These are phyloP conservation scores for Lathyrus sativus DNA, from an alignment of 306 rosid genomes.

Conservation along the genomic window DNA sequence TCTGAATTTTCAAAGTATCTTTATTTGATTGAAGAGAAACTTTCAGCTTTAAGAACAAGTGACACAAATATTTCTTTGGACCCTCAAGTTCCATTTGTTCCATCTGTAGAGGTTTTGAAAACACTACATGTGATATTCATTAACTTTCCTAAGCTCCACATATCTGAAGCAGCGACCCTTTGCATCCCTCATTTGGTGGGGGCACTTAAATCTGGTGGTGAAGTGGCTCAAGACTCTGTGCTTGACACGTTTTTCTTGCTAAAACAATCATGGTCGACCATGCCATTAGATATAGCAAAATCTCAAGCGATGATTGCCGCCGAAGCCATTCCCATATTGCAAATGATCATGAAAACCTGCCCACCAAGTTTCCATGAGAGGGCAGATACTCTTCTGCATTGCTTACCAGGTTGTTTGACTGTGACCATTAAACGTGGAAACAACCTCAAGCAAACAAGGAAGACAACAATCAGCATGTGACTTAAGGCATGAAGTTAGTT, in stretches of 20 bases:
- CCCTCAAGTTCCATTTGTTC: too few relatives aligned
- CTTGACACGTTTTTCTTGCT: too few relatives aligned
- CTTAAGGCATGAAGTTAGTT: too few relatives aligned
- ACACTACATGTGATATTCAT: conserved; percentile 82
- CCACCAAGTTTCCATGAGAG: conserved; percentile 98
- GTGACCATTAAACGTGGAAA: conserved; percentile 89
- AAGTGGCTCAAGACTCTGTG: too few relatives aligned
- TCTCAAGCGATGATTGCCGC: conserved; percentile 86
- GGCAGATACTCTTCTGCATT: conserved; percentile 89
- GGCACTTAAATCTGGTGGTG: too few relatives aligned
- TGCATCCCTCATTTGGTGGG: conserved; percentile 97
- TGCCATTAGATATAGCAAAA: too few relatives aligned
- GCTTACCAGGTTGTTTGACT: conserved; percentile 98
- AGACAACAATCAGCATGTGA: too few relatives aligned
- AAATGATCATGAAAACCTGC: conserved; percentile 97
- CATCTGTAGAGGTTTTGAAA: conserved; percentile 72
- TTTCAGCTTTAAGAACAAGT: conserved; percentile 54
- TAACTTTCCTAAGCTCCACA: conserved; percentile 92
- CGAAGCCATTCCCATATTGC: conserved; percentile 94
- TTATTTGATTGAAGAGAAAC: too few relatives aligned
- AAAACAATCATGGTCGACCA: too few relatives aligned
- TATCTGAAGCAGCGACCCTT: conserved; percentile 91
- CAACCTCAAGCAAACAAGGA: conserved; percentile 93
- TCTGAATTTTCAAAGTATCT: too few relatives aligned
- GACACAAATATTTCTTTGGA: too few relatives aligned